phyloP scores from a whole-genome alignment of 306 rosid genomes.

The Cicer yamashitae region DNA sequence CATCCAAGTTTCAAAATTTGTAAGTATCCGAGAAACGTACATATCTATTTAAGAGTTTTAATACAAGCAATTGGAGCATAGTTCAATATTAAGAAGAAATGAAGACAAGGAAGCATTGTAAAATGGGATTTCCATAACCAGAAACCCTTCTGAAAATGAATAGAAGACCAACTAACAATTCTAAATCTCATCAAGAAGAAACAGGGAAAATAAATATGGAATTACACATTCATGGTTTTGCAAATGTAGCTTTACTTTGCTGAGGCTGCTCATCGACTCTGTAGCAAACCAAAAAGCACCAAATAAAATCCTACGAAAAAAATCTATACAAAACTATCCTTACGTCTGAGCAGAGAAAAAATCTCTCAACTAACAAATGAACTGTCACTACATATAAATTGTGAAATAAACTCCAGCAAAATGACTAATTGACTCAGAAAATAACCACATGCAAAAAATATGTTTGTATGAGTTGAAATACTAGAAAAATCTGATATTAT shows the following conservation, averaged over 20 bases:
- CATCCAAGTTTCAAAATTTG: slow-evolving; percentile 36
- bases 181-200: slow-evolving; percentile 37
- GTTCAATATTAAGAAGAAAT: slow-evolving; percentile 32
- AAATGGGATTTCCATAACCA: slow-evolving; percentile 19
- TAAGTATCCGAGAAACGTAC: not conserved
- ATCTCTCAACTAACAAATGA: slow-evolving; percentile 28
- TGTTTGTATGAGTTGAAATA: slow-evolving; percentile 6
- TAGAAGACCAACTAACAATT: slow-evolving; percentile 23
- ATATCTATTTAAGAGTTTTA: not conserved
- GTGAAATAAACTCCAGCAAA: slow-evolving; percentile 28
- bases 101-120: slow-evolving; percentile 36
- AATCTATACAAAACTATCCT: slow-evolving; percentile 15
- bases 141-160: slow-evolving; percentile 15
- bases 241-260: slow-evolving; percentile 7
- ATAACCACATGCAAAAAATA: slow-evolving; percentile 25
- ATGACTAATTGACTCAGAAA: not conserved
- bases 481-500: not conserved
- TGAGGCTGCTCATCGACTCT: slow-evolving; percentile 13
- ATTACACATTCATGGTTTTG: slow-evolving; percentile 15
- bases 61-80: slow-evolving; percentile 12
- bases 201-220: not conserved
- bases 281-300: slow-evolving; percentile 24
- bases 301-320: slow-evolving; percentile 15
- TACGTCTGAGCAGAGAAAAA: slow-evolving; percentile 16
- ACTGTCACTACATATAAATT: slow-evolving; percentile 6